A percentile compares a stretch with the other conserved stretches of the same genome.
phyloP scores from a whole-genome alignment of 148 eudicot genomes.

The Drosera capensis region DNA sequence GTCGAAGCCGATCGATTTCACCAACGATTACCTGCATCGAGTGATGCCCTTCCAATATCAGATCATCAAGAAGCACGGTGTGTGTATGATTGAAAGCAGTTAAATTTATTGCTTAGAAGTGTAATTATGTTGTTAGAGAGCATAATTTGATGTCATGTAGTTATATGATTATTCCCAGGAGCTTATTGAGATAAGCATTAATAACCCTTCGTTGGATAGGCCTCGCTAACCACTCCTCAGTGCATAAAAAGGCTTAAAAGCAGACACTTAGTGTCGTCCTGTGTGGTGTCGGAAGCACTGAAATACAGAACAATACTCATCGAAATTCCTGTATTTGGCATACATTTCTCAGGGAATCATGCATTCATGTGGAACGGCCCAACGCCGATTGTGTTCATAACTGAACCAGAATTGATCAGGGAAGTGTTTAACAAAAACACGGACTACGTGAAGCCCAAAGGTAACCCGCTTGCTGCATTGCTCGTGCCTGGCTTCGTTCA shows the following conservation, averaged over 20 bases:
- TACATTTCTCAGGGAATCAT: conserved; percentile 19
- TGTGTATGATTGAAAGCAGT: no score
- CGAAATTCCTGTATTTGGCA: not conserved
- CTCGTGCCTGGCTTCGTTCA: conserved; percentile 16
- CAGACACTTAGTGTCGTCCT: no score
- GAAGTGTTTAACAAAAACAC: conserved; percentile 19
- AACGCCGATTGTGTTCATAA: conserved; percentile 17
- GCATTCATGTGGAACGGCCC: conserved; percentile 27
- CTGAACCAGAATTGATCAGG: conserved; percentile 18
- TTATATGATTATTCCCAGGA: not conserved
- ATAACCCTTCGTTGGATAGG: not conserved
- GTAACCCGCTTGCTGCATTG: conserved; percentile 18
- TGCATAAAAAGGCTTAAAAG: no score
- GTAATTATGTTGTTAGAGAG: not conserved
- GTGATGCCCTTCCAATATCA: conserved; percentile 20
- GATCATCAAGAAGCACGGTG: conserved; percentile 13
- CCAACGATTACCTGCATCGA: conserved; percentile 7
- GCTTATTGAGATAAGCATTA: not conserved
- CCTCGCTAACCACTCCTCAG: no score
- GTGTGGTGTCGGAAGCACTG: not conserved
- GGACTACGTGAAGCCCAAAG: conserved; percentile 21
- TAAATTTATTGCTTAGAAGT: not conserved
- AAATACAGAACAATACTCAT: not conserved
- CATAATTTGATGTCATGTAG: not conserved
- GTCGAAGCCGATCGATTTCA: conserved; percentile 12